Base-by-base conservation (phyloP, 352 stramenopile genomes). In the Pythium periplocum region DNA sequence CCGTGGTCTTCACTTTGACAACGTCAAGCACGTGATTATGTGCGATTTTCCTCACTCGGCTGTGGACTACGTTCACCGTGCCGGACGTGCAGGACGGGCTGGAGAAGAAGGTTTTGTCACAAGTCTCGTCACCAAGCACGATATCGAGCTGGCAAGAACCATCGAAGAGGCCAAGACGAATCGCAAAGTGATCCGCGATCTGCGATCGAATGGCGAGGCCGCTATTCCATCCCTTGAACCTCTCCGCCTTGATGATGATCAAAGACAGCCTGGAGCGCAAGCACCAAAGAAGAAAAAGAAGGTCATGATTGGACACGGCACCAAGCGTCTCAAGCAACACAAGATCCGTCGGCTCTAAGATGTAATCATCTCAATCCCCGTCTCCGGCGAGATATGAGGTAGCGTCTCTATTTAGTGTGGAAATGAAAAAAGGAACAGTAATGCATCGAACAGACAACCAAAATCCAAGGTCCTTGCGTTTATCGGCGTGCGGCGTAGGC, bases 21-120 rank as follows among this genome's bases (percentile, higher is more conserved):
- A 73, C 11, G 89, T 98, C 10, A 85, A 85, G 55, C 87, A 94
- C 45, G 87, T 98, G 8, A 72, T 98, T 12, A 96, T 98, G 70
- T 87, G 97, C 44, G 90, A 98, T 67, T 98, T 98, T 59, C 92
- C 94, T 0, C 75, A 76, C 33, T 95, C 88, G 42, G 90, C 94
- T 17, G 91, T 98, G 26, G 78, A 96, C 64, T 96, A 98, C 73
- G 83, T 98, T 45, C 95, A 98, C 73, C 87, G 95, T 30, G 83
- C 81, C 34, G 83, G 83, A 4, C 78, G 83, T 26, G 88, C 83
- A 0, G 83, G 83, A 1, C 66, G 83, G 45, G 80, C 78, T 3
- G 78, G 79, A 0, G 72, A 80, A 43, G 47, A 57, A 10, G 83
- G 83, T 10, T 69, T 79, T 32, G 79, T 93, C 32, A 90, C 80